A percentile compares a stretch with the other conserved stretches of the same genome.
phyloP scores from a whole-genome alignment of 495 filamentous ascomycete species.

The Neurospora sp. region DNA sequence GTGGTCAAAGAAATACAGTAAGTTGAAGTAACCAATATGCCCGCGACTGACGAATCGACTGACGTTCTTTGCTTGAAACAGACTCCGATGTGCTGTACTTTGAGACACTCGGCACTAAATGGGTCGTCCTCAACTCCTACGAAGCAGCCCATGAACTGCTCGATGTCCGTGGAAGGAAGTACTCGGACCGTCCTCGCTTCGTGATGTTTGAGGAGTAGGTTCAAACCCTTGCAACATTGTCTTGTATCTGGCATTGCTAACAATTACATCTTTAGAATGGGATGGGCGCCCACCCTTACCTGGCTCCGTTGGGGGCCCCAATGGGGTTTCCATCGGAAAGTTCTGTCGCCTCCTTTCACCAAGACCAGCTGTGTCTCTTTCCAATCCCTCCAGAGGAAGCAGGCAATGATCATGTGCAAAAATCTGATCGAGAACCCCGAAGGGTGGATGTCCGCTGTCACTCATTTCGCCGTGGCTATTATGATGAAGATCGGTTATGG shows the following conservation, averaged over 20 bases:
- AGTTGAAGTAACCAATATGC: neutral
- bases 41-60: neutral
- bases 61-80: slow-evolving; percentile 5
- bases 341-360: slow-evolving; percentile 31
- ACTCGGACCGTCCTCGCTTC: slow-evolving; percentile 35
- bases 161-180: slow-evolving; percentile 33
- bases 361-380: slow-evolving; percentile 26
- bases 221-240: too few species aligned
- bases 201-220: slow-evolving; percentile 37
- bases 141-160: slow-evolving; percentile 32
- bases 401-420: slow-evolving; percentile 23
- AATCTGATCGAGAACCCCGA: slow-evolving; percentile 14
- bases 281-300: slow-evolving; percentile 36
- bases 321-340: slow-evolving; percentile 34
- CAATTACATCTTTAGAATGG: slow-evolving; percentile 21
- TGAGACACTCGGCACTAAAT: slow-evolving; percentile 30
- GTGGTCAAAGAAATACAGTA: slow-evolving; percentile 31
- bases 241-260: neutral
- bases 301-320: slow-evolving; percentile 38
- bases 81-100: slow-evolving; percentile 29
- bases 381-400: slow-evolving; percentile 21
- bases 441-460: slow-evolving; percentile 16
- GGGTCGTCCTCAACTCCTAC: slow-evolving; percentile 33
- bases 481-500: slow-evolving; percentile 35
- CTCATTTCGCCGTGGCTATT: slow-evolving; percentile 21